These are phyloP conservation scores for Adansonia digitata DNA, from an alignment of 345 rosid species.

Conservation along the genomic window DNA sequence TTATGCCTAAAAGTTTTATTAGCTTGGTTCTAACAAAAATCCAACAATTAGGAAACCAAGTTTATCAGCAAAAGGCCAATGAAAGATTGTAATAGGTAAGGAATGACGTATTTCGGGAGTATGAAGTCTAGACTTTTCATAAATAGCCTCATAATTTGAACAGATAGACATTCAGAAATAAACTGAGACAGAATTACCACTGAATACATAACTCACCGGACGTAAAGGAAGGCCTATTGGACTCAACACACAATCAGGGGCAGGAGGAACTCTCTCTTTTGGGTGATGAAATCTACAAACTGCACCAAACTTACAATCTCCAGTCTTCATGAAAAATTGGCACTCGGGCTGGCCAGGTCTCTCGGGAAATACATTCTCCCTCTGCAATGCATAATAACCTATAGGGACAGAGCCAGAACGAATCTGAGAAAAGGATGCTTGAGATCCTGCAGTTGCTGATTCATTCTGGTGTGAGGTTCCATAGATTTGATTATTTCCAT, in stretches of 20 bases:
- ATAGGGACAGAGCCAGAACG: conserved; percentile 64
- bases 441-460: conserved; percentile 48
- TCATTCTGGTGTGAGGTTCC: conserved; percentile 61
- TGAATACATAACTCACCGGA: conserved; percentile 47
- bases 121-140: neutral
- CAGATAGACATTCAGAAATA: neutral
- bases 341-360: conserved; percentile 97
- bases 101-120: neutral
- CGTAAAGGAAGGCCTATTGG: conserved; percentile 92
- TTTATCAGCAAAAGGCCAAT: neutral
- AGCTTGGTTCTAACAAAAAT: neutral
- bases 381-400: conserved; percentile 71
- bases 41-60: neutral
- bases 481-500: conserved; percentile 52
- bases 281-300: conserved; percentile 98
- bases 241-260: conserved; percentile 88
- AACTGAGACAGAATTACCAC: neutral
- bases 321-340: conserved; percentile 96
- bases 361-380: conserved; percentile 90
- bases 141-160: neutral
- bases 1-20: neutral
- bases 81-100: neutral
- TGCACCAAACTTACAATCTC: conserved; percentile 95
- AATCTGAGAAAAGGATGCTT: conserved; percentile 49
- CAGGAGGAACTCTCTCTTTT: conserved; percentile 81